Conservation (phyloP, 495 filamentous ascomycete genomes). For the Podospora pseudopauciseta region DNA sequence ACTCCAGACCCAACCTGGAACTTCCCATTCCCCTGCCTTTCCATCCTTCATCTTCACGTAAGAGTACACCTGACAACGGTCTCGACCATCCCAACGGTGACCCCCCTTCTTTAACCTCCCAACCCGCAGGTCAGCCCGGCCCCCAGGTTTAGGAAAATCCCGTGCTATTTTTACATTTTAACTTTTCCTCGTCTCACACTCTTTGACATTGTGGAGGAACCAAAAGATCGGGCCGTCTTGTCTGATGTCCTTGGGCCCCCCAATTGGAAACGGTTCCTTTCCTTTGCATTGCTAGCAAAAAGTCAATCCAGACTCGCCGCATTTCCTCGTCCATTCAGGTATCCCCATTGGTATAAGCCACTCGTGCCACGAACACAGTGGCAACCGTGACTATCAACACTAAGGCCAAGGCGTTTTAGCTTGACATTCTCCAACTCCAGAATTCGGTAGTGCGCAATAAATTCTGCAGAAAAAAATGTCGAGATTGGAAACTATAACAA, state of each 20-base stretch:
- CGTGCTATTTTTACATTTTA: not conserved
- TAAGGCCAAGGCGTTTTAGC: not conserved
- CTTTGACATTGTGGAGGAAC: not conserved
- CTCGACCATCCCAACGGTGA: not conserved
- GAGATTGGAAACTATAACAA: not conserved
- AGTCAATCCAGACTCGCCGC: not conserved
- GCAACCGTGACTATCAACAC: not conserved
- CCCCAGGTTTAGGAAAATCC: not conserved
- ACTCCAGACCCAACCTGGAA: not conserved
- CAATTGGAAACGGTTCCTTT: not conserved
- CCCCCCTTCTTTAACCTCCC: not conserved
- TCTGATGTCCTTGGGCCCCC: too few relatives aligned
- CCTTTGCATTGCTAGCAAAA: not conserved
- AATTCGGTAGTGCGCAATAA: not conserved
- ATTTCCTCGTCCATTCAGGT: not conserved
- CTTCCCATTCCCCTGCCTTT: not conserved
- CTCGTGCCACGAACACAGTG: not conserved
- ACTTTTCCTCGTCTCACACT: not conserved
- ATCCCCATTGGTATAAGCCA: not conserved
- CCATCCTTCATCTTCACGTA: not conserved
- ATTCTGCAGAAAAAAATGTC: not conserved
- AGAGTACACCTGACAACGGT: not conserved
- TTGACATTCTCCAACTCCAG: not conserved
- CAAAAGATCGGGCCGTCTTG: not conserved
- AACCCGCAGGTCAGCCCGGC: not conserved